A percentile compares a stretch with the other conserved stretches of the same genome.
Evolutionary conservation across 768 basidiomycete species (phyloP).

Genomic region (Leccinellum luteum): DNA sequence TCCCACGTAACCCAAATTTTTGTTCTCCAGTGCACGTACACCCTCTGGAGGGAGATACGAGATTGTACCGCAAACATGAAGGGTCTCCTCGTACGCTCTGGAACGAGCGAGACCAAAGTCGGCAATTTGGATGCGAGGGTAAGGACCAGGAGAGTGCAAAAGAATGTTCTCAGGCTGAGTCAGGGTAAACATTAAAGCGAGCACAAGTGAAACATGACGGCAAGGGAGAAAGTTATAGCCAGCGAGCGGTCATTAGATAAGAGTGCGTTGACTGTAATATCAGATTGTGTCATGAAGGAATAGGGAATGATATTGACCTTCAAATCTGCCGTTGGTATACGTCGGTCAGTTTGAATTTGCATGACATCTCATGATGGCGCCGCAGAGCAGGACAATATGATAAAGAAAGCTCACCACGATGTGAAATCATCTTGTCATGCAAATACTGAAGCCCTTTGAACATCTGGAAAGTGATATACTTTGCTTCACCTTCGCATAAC

Average conservation of each 20-base stretch:
- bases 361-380: background rate
- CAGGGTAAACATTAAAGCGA: background rate
- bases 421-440: slow-evolving; percentile 70
- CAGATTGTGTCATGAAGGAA: background rate
- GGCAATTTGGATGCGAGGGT: slow-evolving; percentile 80
- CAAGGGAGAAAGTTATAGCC: background rate
- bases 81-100: slow-evolving; percentile 75
- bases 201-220: background rate
- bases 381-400: background rate
- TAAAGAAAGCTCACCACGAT: slow-evolving; percentile 55
- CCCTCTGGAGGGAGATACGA: slow-evolving; percentile 86
- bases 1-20: slow-evolving; percentile 68
- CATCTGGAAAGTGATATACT: slow-evolving; percentile 81
- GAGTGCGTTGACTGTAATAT: background rate
- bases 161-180: slow-evolving; percentile 81
- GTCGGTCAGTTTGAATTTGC: background rate
- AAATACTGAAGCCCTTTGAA: slow-evolving; percentile 69
- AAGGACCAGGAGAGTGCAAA: slow-evolving; percentile 74
- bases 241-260: background rate
- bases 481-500: slow-evolving; percentile 76
- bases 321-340: slow-evolving; percentile 44
- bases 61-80: slow-evolving; percentile 86
- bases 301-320: slow-evolving; percentile 43
- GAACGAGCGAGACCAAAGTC: slow-evolving; percentile 85
- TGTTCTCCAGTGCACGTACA: slow-evolving; percentile 72